phyloP scores from a whole-genome alignment of 2,329 filamentous ascomycete species.

The Trichoderma arundinaceum region DNA sequence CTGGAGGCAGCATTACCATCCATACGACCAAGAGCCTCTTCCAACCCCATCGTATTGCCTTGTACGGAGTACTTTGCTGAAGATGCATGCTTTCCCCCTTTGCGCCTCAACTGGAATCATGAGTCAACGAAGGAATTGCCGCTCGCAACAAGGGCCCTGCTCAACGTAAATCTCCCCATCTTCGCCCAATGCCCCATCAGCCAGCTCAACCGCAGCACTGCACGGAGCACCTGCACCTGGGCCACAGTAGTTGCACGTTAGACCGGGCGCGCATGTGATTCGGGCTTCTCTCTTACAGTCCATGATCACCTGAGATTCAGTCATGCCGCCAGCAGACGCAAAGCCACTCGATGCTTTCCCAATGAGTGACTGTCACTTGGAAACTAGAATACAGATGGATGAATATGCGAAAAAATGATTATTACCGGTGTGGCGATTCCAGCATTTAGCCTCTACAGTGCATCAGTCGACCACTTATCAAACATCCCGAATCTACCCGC shows the following conservation, averaged over 20 bases:
- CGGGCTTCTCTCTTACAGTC: background rate
- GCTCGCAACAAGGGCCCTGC: too few relatives aligned
- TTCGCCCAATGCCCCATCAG: too few relatives aligned
- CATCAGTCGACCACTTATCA: slow-evolving; percentile 1
- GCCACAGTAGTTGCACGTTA: slow-evolving; percentile 2
- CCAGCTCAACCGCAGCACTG: background rate
- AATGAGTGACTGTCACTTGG: background rate
- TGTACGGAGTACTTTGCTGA: too few relatives aligned
- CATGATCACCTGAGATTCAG: slow-evolving; percentile 12
- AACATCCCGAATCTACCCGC: slow-evolving; percentile 19
- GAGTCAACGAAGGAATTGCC: too few relatives aligned
- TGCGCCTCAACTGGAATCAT: background rate
- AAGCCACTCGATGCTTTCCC: background rate
- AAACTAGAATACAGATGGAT: background rate
- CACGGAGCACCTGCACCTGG: background rate
- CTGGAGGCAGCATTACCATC: background rate
- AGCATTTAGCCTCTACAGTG: background rate
- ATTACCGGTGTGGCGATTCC: background rate
- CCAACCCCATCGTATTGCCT: too few relatives aligned
- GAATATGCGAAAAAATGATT: background rate
- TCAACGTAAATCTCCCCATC: too few relatives aligned
- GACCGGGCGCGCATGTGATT: slow-evolving; percentile 26
- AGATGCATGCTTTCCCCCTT: background rate
- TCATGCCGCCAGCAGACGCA: background rate
- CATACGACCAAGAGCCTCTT: too few relatives aligned